Base-by-base conservation (phyloP, 2,329 filamentous ascomycete species). In the Apiospora phragmitis region DNA sequence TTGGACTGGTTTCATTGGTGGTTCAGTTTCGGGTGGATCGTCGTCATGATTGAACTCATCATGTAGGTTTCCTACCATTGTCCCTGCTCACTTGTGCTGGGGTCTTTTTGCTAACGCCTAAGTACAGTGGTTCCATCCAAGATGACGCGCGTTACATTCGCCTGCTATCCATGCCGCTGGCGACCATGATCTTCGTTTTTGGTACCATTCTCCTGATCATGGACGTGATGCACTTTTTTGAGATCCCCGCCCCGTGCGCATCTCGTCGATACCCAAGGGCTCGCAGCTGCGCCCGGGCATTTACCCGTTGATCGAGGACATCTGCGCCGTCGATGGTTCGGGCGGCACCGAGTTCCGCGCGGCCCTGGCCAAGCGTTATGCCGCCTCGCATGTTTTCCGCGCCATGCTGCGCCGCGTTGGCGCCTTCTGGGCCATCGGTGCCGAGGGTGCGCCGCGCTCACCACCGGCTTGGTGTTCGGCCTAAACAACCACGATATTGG, bases 1-100 rank as follows among this genome's bases (percentile, higher is more conserved):
- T 80, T 89, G 24, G 87, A 89, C 71, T 88, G 83, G 81, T 88
- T 89, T 75, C 87, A 88, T 71, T 88, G 86, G 87, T 88, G 87
- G 73, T 83, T 87, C 67, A 85, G 83, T 3, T 74, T 87, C 3
- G 86, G 83, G 12, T 88, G 87, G 85, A 81, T 88, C 67, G 84
- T 87, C 70, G 82, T 89, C 75, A 87, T 88, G 85, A 81, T 88
- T 67, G 86, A 88, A 73, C 81, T 88, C 24, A 87, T 88, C 72
- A 83, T 87, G 77, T 78, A 75, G 73, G 77, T 73, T 5, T 14
- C 49, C 14, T n/a, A n/a, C 2, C 65, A 24, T 59, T 18, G 18
- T 32, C 65, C n/a, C 24, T 3, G 11, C 47, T 26, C 3, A 3
- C 9, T 12, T 3, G n/a, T 24, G 4, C 26, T n/a, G n/a, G n/a